Evolutionary conservation across 179 eudicot species (phyloP).

Genomic region (Spergularia azorica): DNA sequence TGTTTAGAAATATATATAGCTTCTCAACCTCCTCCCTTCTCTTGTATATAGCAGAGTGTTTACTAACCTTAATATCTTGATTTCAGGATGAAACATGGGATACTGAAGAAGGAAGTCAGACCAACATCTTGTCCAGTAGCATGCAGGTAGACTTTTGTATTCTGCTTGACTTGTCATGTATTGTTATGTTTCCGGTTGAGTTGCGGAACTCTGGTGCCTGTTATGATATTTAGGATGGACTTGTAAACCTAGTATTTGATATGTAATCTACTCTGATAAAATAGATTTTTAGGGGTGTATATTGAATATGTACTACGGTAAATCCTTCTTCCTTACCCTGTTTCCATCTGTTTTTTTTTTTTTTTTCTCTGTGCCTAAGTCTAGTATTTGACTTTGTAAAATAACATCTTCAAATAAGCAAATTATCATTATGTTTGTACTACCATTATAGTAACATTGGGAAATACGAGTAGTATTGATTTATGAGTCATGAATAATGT

Average conservation of each 20-base stretch:
- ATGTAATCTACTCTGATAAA: not conserved
- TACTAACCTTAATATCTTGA: not conserved
- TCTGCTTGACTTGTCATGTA: not conserved
- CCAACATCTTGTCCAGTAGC: conserved; percentile 93
- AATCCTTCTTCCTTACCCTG: not conserved
- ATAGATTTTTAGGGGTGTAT: not conserved
- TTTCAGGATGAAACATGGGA: conserved; percentile 98
- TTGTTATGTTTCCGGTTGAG: not conserved
- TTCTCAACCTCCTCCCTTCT: conserved; percentile 12
- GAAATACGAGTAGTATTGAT: not conserved
- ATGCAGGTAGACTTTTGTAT: conserved; percentile 63
- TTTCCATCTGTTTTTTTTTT: not conserved
- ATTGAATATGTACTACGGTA: not conserved
- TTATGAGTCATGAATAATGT: not conserved
- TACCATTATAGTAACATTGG: not conserved
- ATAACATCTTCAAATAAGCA: not conserved
- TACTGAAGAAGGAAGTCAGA: conserved; percentile 95
- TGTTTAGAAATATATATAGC: not conserved
- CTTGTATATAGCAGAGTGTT: conserved; percentile 2
- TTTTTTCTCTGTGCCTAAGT: not conserved
- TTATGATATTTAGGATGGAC: not conserved
- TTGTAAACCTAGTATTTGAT: not conserved
- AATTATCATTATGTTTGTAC: not conserved
- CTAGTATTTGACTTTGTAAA: not conserved
- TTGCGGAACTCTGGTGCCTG: not conserved